Base-by-base conservation (phyloP, 164 flowering plant genomes). In the Vitis cinerea region DNA sequence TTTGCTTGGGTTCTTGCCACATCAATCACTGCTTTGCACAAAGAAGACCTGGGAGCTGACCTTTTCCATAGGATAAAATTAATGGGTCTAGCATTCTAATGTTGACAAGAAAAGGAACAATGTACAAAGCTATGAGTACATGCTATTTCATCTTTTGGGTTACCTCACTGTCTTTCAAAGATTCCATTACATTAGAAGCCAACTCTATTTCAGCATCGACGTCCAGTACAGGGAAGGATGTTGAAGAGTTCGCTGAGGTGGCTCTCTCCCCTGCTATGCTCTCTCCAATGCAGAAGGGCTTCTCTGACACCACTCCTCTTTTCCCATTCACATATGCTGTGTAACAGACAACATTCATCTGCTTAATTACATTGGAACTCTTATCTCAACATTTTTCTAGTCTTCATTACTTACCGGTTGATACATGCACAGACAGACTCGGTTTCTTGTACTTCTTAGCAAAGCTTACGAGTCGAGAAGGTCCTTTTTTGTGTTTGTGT, bases 151-250 rank as follows among this genome's bases (percentile, higher is more conserved):
- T 87, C 63, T 69, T 75, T 56, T 86, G 90, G 15, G 86, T 50
- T 48, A 73, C 63, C 44, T 61, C 50, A 66, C 70, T 65, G 9
- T 74, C 82, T 53, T 77, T 80, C 12, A 65, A 72, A 63, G 57
- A 71, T 61, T 72, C 72, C 31, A 57, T 73, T 0, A 77, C 69
- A 10, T 80, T 81, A 66, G 77, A 44, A 49, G 84, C 90, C 74
- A 85, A 56, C 67, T 83, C 82, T 10, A 89, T 71, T 66, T 91
- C 97, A 56, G 71, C 80, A 74, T 88, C 87, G 37, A 89, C 80
- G 61, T 86, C 85, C 76, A 91, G 66, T 16, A 31, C 37, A 13
- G 85, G 88, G 19, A 78, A 58, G 30, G 65, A 63, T 6, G 77
- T 10, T 10, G 75, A 27, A 47, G 69, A 61, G 31, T 71, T 23